Evolutionary conservation across 768 basidiomycete genomes (phyloP), one percentile per base, ranked within the genome.

Genomic region (Dioszegia hungarica): DNA sequence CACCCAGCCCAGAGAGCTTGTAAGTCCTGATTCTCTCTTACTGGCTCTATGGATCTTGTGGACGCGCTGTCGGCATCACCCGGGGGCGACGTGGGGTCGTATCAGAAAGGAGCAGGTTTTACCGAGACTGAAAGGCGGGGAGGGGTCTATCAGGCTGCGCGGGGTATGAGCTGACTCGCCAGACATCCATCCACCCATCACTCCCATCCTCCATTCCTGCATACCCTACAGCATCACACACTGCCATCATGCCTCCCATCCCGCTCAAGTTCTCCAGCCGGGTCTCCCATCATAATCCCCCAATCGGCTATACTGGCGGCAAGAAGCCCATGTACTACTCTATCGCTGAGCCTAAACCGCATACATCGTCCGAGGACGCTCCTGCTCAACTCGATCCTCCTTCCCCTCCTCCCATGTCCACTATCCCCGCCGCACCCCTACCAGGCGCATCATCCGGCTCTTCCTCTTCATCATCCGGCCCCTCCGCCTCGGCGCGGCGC

Each of bases 211-310:
- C n/a, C n/a, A n/a, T 22, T 44, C 9, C 17, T 36, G 34, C 17
- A 9, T 9, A 9, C 34, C 17, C 17, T 36, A 36, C 17, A 25
- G 12, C 14, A 44, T 44, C 24, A 10, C 27, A n/a, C n/a, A n/a
- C n/a, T n/a, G n/a, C 15, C 52, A 31, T 4, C 17, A 54, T 54
- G 52, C 40, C 52, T 3, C 25, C 29, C 9, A 43, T 54, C 15
- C 39, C 39, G 12, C 39, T 54, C 52, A 54, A n/a, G 8, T 54
- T 54, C 28, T 40, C 41, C 19, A 43, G 39, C 27, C 49, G 22
- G 5, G 22, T 36, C 20, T 38, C 49, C 34, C 27, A 34, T 4
- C 34, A 28, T 29, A 27, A 20, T 12, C 9, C 27, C n/a, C 28
- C 38, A 29, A 12, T 15, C 39, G 41, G 22, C 14, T 24, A 6